Conservation (phyloP, 2,329 filamentous ascomycete genomes). For the Diplodia intermedia region DNA sequence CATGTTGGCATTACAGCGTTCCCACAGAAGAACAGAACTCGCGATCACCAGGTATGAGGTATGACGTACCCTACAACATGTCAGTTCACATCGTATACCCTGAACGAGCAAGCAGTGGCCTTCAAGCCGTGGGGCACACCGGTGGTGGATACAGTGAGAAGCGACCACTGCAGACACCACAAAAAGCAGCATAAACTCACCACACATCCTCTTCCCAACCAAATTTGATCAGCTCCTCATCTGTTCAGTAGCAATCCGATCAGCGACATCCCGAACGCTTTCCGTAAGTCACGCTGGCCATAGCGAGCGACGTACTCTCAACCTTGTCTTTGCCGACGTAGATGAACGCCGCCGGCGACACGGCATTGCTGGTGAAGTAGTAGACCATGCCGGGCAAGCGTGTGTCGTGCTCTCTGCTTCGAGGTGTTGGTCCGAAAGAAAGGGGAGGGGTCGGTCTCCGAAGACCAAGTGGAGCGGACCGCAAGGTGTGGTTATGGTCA, state of each 20-base stretch:
- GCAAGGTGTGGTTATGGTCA: conserved; percentile 24
- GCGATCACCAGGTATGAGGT: conserved; percentile 5
- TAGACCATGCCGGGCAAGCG: conserved; percentile 73
- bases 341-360: conserved; percentile 82
- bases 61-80: conserved; percentile 1
- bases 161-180: background rate
- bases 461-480: conserved; percentile 13
- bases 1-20: background rate
- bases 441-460: conserved; percentile 4
- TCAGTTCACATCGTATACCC: background rate
- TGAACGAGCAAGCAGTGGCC: background rate
- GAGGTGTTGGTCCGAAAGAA: background rate
- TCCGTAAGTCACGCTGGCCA: background rate
- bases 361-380: conserved; percentile 89
- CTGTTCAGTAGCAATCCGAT: conserved; percentile 55
- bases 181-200: conserved; percentile 56
- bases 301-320: conserved; percentile 72
- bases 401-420: background rate
- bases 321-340: conserved; percentile 99
- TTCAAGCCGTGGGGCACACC: background rate
- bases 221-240: conserved; percentile 94
- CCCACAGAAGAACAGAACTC: background rate
- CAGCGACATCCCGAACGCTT: background rate
- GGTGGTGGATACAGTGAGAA: background rate
- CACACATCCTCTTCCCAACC: conserved; percentile 97